Conservation (phyloP, 2,329 filamentous ascomycete species). For the Penicillium crustosum region DNA sequence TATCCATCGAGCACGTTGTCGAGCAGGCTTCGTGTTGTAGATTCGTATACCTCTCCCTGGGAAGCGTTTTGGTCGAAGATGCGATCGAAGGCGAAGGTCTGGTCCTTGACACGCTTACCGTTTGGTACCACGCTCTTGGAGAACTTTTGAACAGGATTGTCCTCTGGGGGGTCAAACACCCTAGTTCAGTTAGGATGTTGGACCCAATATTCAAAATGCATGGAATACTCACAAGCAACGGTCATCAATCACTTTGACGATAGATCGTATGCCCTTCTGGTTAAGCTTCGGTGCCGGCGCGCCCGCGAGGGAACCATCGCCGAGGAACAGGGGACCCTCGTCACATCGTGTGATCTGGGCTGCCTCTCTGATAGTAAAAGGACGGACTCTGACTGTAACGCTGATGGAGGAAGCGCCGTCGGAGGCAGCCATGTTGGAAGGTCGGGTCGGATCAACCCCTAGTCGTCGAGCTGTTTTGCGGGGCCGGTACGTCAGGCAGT, state of each 20-base stretch:
- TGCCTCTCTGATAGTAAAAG: constrained; percentile 83
- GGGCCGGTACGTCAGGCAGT: constrained; percentile 24
- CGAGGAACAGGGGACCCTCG: constrained; percentile 88
- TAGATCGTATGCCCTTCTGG: constrained; percentile 80
- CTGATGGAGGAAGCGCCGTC: constrained; percentile 52
- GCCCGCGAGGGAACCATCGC: constrained; percentile 90
- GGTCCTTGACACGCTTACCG: constrained; percentile 93
- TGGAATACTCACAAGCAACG: constrained; percentile 75
- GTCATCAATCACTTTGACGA: constrained; percentile 96
- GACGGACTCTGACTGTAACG: constrained; percentile 60
- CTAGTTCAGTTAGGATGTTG: constrained; percentile 49
- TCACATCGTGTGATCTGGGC: constrained; percentile 77
- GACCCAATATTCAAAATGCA: not conserved
- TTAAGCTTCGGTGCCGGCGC: constrained; percentile 80
- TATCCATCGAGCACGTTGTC: constrained; percentile 96
- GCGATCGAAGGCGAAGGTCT: constrained; percentile 93
- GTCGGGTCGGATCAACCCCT: constrained; percentile 18
- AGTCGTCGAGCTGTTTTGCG: constrained; percentile 16
- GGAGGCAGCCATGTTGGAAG: constrained; percentile 40
- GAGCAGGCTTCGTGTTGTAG: constrained; percentile 83
- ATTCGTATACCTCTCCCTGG: constrained; percentile 92
- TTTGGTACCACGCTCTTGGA: constrained; percentile 75
- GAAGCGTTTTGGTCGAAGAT: constrained; percentile 95
- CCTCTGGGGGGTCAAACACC: constrained; percentile 95
- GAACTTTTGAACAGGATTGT: constrained; percentile 87